Conservation (phyloP, 2,329 filamentous ascomycete genomes). For the Penicillium sp. region DNA sequence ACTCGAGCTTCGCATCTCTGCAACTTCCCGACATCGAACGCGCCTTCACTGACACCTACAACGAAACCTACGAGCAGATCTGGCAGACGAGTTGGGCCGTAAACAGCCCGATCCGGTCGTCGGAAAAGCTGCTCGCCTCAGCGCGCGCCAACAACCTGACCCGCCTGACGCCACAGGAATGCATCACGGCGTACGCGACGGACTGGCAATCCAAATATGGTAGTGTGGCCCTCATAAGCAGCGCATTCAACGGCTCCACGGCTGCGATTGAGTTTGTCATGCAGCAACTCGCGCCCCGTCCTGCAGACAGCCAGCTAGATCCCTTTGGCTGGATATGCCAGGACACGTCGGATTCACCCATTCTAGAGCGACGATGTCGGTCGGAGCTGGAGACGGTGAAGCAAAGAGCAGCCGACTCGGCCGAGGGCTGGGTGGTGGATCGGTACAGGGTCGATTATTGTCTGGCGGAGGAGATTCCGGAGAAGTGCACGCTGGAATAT, state of each 20-base stretch:
- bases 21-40: not conserved
- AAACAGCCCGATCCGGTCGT: not conserved
- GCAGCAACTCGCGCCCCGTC: not conserved
- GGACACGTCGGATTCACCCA: not conserved
- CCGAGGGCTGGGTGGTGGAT: slow-evolving; percentile 1
- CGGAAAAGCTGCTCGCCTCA: not conserved
- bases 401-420: not conserved
- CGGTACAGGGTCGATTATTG: slow-evolving; percentile 13
- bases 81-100: not conserved
- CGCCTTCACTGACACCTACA: not conserved
- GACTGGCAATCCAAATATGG: not conserved
- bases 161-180: not conserved
- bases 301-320: not conserved
- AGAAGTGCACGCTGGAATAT: slow-evolving; percentile 26
- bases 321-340: slow-evolving; percentile 10
- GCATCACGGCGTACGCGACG: not conserved
- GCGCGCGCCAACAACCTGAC: not conserved
- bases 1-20: not conserved
- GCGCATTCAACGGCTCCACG: not conserved
- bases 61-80: not conserved
- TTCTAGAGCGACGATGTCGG: not conserved
- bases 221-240: not conserved
- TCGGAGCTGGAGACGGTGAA: not conserved
- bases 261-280: not conserved
- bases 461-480: slow-evolving; percentile 21